A percentile compares a stretch with the other conserved stretches of the same genome.
phyloP scores from a whole-genome alignment of 768 basidiomycete genomes.

The Suillus hirtellus region DNA sequence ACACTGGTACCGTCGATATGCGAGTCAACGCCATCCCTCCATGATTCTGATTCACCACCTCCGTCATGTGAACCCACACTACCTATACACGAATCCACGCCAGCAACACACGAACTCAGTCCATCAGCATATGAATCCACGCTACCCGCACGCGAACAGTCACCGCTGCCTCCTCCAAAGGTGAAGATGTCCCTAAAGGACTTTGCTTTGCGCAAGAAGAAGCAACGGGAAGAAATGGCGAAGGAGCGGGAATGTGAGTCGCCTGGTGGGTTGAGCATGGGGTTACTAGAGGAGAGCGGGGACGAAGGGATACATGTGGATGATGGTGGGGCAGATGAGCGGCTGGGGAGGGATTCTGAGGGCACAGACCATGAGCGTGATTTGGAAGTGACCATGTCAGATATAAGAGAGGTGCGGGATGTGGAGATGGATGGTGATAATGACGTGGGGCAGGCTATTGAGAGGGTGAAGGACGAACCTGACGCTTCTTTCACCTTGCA shows the following conservation, averaged over 20 bases:
- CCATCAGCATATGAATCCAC: slow-evolving; percentile 12
- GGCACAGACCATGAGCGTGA: background rate
- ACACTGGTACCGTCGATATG: background rate
- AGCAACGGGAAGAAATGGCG: slow-evolving; percentile 45
- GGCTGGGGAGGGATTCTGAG: background rate
- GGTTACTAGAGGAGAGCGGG: background rate
- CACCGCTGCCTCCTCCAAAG: slow-evolving; percentile 44
- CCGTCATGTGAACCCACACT: background rate
- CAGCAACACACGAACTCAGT: slow-evolving; percentile 17
- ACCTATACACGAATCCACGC: slow-evolving; percentile 2
- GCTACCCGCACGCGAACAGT: slow-evolving; percentile 20
- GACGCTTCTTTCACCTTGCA: background rate
- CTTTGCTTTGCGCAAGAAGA: slow-evolving; percentile 56
- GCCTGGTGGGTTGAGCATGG: slow-evolving; percentile 10
- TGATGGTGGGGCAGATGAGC: slow-evolving; percentile 14
- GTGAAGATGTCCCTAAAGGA: slow-evolving; percentile 60
- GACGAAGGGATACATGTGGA: slow-evolving; percentile 14
- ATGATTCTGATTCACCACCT: slow-evolving; percentile 1
- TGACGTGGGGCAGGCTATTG: slow-evolving; percentile 5
- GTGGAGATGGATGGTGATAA: slow-evolving; percentile 16
- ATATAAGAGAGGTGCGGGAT: slow-evolving; percentile 11
- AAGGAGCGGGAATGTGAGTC: slow-evolving; percentile 13
- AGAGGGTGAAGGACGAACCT: slow-evolving; percentile 6
- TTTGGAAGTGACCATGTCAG: background rate
- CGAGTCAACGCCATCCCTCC: background rate